Evolutionary conservation across 2,329 filamentous ascomycete species (phyloP).

Genomic region (Claviceps capensis): DNA sequence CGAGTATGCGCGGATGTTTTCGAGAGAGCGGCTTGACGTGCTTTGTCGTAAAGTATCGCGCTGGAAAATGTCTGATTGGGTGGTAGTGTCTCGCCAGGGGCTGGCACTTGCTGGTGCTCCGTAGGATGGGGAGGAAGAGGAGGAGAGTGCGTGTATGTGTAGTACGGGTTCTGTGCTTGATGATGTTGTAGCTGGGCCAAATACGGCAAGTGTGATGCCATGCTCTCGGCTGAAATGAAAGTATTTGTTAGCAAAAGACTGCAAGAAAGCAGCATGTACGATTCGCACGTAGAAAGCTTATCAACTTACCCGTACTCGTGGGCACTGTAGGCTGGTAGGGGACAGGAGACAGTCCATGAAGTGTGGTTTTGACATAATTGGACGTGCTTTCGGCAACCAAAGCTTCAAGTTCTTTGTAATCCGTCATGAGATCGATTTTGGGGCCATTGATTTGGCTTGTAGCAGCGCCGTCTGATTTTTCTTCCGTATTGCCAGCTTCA

Average conservation of each 20-base stretch:
- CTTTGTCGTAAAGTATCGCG: slow-evolving; percentile 42
- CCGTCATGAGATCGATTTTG: slow-evolving; percentile 21
- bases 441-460: slow-evolving; percentile 14
- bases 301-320: slow-evolving; percentile 21
- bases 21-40: slow-evolving; percentile 43
- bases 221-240: slow-evolving; percentile 15
- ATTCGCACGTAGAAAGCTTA: not conserved
- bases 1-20: slow-evolving; percentile 41
- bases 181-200: slow-evolving; percentile 25
- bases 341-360: slow-evolving; percentile 28
- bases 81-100: slow-evolving; percentile 28
- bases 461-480: slow-evolving; percentile 11
- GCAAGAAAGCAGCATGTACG: not conserved
- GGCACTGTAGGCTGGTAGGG: slow-evolving; percentile 29
- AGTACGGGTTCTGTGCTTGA: slow-evolving; percentile 22
- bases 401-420: slow-evolving; percentile 30
- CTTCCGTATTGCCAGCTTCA: slow-evolving; percentile 13
- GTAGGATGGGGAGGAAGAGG: slow-evolving; percentile 23
- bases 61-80: slow-evolving; percentile 44
- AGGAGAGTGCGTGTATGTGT: slow-evolving; percentile 20
- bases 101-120: slow-evolving; percentile 17
- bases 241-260: slow-evolving; percentile 2
- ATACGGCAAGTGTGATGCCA: slow-evolving; percentile 22
- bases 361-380: slow-evolving; percentile 30
- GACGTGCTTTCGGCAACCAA: slow-evolving; percentile 30